A percentile compares a stretch with the other conserved stretches of the same genome.
Conservation (phyloP, 192 early-diverging fungal genomes). For the Coemansia sp. region DNA sequence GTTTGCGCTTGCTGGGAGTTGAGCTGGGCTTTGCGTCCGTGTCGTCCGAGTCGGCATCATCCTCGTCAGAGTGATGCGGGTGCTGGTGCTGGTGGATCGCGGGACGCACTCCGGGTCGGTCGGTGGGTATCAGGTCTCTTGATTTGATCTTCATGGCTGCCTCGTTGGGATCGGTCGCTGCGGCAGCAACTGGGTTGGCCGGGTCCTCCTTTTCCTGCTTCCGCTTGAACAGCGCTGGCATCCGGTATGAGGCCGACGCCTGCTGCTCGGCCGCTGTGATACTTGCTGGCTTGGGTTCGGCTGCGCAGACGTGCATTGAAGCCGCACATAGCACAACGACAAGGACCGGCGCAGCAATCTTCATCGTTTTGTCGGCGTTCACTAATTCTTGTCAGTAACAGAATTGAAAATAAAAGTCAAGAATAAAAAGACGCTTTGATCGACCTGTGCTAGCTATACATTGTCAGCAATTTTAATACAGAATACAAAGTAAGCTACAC, state of each 20-base stretch:
- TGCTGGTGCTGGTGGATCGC: conserved; percentile 25
- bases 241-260: background rate
- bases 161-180: conserved; percentile 46
- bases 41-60: conserved; percentile 16
- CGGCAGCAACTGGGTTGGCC: conserved; percentile 50
- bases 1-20: conserved; percentile 8
- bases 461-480: background rate
- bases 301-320: background rate
- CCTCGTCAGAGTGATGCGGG: conserved; percentile 8
- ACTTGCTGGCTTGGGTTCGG: background rate
- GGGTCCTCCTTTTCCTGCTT: conserved; percentile 34
- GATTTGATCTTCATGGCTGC: conserved; percentile 50
- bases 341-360: conserved; percentile 4
- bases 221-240: conserved; percentile 22
- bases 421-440: background rate
- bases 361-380: conserved; percentile 7
- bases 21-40: conserved; percentile 3
- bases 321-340: conserved; percentile 9
- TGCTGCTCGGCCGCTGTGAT: background rate
- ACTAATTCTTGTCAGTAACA: background rate
- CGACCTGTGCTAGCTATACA: too few species aligned
- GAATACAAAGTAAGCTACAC: background rate
- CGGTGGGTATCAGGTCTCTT: conserved; percentile 40
- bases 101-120: conserved; percentile 22
- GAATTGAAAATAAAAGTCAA: background rate